Conservation (phyloP, 768 basidiomycete species). For the Mycena floridula region DNA sequence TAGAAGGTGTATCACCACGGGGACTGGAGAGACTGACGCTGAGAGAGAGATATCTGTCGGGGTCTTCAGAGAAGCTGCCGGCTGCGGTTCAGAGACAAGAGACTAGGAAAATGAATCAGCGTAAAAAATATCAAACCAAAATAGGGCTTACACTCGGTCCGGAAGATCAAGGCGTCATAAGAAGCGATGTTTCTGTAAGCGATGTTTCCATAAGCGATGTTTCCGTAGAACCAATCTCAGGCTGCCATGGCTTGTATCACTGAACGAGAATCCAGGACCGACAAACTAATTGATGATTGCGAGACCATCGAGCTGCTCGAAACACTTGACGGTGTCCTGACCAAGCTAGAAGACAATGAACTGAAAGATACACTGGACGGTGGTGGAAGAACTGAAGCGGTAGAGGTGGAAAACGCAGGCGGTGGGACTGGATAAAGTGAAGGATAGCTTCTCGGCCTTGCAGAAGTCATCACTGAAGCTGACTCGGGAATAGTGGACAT, state of each 20-base stretch:
- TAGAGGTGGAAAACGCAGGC: constrained; percentile 23
- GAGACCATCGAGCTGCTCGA: constrained; percentile 34
- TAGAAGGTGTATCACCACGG: constrained; percentile 39
- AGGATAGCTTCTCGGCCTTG: constrained; percentile 12
- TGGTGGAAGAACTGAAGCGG: constrained; percentile 17
- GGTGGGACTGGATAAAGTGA: constrained; percentile 27
- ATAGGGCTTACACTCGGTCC: constrained; percentile 1
- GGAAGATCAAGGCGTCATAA: constrained; percentile 17
- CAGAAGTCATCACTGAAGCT: constrained; percentile 22
- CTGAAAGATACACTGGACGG: constrained; percentile 10
- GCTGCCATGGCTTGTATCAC: constrained; percentile 22
- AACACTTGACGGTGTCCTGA: constrained; percentile 31
- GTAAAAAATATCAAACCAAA: constrained; percentile 3
- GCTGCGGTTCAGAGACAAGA: background rate
- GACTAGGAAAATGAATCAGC: background rate
- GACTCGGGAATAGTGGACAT: constrained; percentile 40
- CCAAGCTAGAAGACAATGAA: constrained; percentile 12
- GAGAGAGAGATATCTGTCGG: constrained; percentile 27
- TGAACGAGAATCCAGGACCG: constrained; percentile 28
- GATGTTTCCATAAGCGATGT: too few relatives aligned
- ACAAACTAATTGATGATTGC: constrained; percentile 37
- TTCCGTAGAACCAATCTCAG: too few relatives aligned
- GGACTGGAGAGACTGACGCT: constrained; percentile 49
- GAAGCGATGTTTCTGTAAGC: constrained; percentile 10
- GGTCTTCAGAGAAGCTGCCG: background rate